A percentile compares a stretch with the other conserved stretches of the same genome.
Conservation (phyloP, 768 basidiomycete genomes). For the Udeniomyces megalosporus region DNA sequence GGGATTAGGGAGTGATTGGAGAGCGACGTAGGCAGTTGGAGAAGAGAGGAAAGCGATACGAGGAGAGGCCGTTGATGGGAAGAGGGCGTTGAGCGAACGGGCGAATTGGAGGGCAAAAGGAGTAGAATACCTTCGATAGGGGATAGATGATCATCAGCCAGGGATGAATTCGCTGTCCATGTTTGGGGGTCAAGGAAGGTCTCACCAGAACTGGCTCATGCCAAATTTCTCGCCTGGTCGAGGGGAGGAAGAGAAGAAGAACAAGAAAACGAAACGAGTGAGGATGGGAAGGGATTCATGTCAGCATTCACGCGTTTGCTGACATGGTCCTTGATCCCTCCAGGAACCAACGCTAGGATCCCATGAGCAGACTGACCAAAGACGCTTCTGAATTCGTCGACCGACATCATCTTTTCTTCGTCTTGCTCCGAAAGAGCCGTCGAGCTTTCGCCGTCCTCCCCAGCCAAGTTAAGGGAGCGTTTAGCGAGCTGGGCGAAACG, state of each 20-base stretch:
- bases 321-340: no score
- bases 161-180: not conserved
- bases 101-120: slow-evolving; percentile 18
- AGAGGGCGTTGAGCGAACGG: slow-evolving; percentile 16
- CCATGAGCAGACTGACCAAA: not conserved
- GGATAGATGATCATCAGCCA: not conserved
- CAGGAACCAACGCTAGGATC: no score
- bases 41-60: slow-evolving; percentile 22
- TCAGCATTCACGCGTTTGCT: no score
- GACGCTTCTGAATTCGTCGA: slow-evolving; percentile 18
- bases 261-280: not conserved
- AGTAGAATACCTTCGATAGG: slow-evolving; percentile 19
- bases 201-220: slow-evolving; percentile 20
- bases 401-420: slow-evolving; percentile 17
- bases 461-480: not conserved
- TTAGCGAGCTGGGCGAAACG: slow-evolving; percentile 18
- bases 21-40: slow-evolving; percentile 22
- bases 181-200: no score
- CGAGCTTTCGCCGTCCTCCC: not conserved
- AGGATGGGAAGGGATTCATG: no score
- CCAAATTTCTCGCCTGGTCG: slow-evolving; percentile 1
- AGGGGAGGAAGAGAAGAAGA: not conserved
- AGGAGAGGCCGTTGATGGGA: not conserved
- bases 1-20: slow-evolving; percentile 17
- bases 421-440: not conserved